Evolutionary conservation across 345 rosid genomes (phyloP).

Genomic region (Dimocarpus longan): DNA sequence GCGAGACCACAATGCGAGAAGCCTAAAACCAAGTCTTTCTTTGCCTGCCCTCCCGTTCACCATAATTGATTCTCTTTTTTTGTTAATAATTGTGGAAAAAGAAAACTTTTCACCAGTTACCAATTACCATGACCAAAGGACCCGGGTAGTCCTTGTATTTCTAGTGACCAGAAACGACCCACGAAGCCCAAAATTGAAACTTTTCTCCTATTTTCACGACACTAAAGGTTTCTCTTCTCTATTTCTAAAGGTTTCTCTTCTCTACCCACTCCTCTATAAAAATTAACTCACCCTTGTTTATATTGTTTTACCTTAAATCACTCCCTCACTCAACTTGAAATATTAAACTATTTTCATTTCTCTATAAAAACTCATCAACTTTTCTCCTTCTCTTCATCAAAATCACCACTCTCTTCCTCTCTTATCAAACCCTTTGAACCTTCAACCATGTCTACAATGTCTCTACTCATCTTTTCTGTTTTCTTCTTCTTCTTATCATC

Average conservation of each 20-base stretch:
- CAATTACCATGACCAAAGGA: background rate
- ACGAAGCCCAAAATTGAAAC: background rate
- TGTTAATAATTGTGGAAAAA: too few species aligned
- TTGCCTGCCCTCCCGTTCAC: background rate
- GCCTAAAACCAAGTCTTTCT: background rate
- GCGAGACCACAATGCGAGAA: background rate
- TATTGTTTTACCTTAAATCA: background rate
- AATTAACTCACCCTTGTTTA: background rate
- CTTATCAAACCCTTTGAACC: background rate
- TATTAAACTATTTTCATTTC: background rate
- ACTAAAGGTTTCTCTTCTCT: too few species aligned
- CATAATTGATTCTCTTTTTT: background rate
- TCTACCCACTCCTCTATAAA: background rate
- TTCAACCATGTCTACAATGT: slow-evolving; percentile 22
- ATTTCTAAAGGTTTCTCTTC: too few species aligned
- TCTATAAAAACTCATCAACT: slow-evolving; percentile 13
- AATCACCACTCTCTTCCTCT: background rate
- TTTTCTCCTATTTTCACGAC: background rate
- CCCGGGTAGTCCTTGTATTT: background rate
- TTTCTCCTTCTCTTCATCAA: background rate
- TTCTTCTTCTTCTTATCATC: slow-evolving; percentile 16
- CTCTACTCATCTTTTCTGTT: slow-evolving; percentile 23
- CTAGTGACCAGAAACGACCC: slow-evolving; percentile 16
- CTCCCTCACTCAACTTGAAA: background rate
- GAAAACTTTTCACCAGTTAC: background rate